Base-by-base conservation (phyloP, 139 green algal genomes). In the Axilococcus clingmanii region DNA sequence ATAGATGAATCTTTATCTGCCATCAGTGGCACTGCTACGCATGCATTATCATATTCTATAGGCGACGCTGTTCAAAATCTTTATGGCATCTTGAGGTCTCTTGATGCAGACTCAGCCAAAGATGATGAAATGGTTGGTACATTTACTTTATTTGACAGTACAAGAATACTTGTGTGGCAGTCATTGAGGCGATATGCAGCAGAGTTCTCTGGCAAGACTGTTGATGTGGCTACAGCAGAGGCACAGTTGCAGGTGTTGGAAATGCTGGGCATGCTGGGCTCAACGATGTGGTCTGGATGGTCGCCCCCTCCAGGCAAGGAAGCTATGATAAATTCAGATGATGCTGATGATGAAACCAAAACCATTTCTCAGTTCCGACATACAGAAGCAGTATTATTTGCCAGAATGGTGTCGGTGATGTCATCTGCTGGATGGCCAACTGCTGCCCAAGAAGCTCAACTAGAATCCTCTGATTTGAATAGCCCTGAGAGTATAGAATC, bases 61-160 rank as follows among this genome's bases (percentile, higher is more conserved):
- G 60, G 60, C 4, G 60, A 63, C 24, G 60, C 60, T 2, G 35
- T 68, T 27, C 60, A 68, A 14, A 57, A 57, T 29, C 28, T 68
- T 17, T 68, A 47, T 44, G 60, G 37, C 4, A 4, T 68, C 23
- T 30, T 68, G 12, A 40, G 60, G 22, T 40, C 52, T n/a, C 25
- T 68, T 28, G 36, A 68, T 30, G 5, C 17, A 9, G 27, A 8
- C n/a, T 6, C 40, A 19, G 30, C 23, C 6, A 38, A 4, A 1
- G 19, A 23, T n/a, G 55, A 40, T 11, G 40, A 7, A 3, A 22
- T 6, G 43, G 20, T 11, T 38, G 14, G 34, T 27, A 38, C 24
- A 40, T 24, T 4, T 40, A 25, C 15, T n/a, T 29, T 42, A 1
- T n/a, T 65, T 1, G 47, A 36, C 4, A 34, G 33, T 11, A 42